Base-by-base conservation (phyloP, 345 rosid genomes). In the Lepidium africanum region DNA sequence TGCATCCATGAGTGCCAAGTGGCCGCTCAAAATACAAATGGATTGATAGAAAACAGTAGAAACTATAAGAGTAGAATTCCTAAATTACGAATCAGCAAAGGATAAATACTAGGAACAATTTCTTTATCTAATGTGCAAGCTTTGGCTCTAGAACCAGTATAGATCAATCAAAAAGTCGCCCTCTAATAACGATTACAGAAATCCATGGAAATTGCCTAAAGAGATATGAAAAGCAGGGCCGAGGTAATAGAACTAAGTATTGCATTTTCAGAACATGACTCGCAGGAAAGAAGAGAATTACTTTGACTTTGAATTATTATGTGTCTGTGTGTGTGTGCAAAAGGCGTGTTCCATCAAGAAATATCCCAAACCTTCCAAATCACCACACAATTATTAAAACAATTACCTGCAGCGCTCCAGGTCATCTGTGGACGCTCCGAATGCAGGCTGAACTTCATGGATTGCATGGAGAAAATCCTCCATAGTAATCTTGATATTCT, bases 401-500 rank as follows among this genome's bases (percentile, higher is more conserved):
- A 45, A 69, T 60, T 79, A 91, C 98, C 99, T 95, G 96, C 94
- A 85, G 39, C 88, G 83, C 79, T 92, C 92, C 63, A 91, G 91
- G 70, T 95, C 99, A 77, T 95, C 96, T 35, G 92, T 89, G 60
- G 99, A 95, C 12, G 97, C 99, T 76, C 99, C 98, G 61, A 95
- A 95, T 59, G 98, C 99, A 59, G 99, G 98, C 70, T 77, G 61
- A 58, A 95, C 67, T 77, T 95, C 99, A 9, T 75, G 73, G 35
- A 89, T 80, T 37, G 98, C 99, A 42, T 82, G 82, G 62, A 87
- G 72, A 76, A 95, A 95, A 81, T 95, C 98, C 14, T 87, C 89
- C 98, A 89, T 89, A 5, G 97, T 87, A 58, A 91, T 96, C 80
- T 83, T 95, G 62, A 95, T 95, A 70, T 79, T 95, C 59, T 95